phyloP scores from a whole-genome alignment of 2,329 filamentous ascomycete species.

The Aspergillus thermomutatus region DNA sequence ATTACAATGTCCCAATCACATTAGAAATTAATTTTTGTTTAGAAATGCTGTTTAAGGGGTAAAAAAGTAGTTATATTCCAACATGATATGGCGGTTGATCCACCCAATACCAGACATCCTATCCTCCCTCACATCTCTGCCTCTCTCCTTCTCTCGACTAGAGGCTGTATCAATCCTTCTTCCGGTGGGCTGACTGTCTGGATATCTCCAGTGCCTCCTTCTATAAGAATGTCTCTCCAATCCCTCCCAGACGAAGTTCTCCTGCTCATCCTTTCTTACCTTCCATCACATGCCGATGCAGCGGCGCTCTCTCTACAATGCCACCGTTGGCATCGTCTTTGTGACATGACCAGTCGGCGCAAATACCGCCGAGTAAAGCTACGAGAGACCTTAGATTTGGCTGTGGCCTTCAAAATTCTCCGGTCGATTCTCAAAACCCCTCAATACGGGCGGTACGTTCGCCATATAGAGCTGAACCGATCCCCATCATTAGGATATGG shows the following conservation, averaged over 20 bases:
- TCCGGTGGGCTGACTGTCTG: no score
- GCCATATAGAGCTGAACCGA: background rate
- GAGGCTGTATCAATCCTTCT: no score
- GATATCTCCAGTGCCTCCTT: no score
- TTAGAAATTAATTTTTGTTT: no score
- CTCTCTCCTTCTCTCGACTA: no score
- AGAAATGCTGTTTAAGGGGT: no score
- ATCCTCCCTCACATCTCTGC: no score
- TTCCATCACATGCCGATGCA: background rate
- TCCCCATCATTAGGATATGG: background rate
- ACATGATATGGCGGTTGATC: no score
- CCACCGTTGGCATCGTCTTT: background rate
- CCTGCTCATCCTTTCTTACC: background rate
- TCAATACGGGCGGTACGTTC: background rate
- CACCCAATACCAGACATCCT: no score
- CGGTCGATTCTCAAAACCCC: background rate
- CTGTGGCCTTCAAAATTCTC: background rate
- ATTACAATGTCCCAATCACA: no score
- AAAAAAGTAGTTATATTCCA: no score
- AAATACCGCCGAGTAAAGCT: background rate
- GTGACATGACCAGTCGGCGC: background rate
- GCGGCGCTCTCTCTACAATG: background rate
- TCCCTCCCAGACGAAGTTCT: background rate
- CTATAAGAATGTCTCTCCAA: background rate
- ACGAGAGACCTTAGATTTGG: background rate